Evolutionary conservation across 257 asterid species (phyloP), one percentile per base, ranked within the genome.

Genomic region (Ophiorrhiza pumila): DNA sequence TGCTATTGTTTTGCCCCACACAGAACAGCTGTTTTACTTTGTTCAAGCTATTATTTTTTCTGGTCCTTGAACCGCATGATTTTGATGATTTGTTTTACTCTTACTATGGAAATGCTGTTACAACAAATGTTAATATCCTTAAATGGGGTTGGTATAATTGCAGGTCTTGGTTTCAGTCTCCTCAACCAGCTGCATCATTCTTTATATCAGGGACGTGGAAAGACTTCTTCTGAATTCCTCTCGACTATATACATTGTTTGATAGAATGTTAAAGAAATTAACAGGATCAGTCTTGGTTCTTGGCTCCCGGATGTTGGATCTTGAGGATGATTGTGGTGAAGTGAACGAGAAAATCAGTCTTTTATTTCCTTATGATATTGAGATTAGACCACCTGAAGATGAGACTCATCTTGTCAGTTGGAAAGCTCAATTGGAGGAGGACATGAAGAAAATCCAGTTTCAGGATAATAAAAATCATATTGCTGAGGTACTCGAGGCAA

Each of bases 381-480:
- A 87, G 63, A 87, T 95, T 70, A 87, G 90, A 57, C 89, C 96
- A 5, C 99, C 99, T 12, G 93, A 90, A 79, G 97, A 95, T 65
- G 99, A 90, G 76, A 77, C 79, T 71, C 88, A 81, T 83, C 95
- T 89, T 46, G 74, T 73, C 42, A 85, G 81, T 84, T 95, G 99
- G 99, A 90, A 92, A 84, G 85, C 88, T 67, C 98, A 92, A 73
- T 80, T 95, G 76, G 99, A 90, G 74, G 96, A 89, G 78, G 97
- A 92, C 66, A 90, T 89, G 89, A 89, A 82, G 78, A 86, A 73
- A 89, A 88, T 92, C 43, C 95, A 89, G 75, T 65, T 83, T 74
- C 97, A 89, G 82, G 98, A 92, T 69, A 95, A 87, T 84, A 95
- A 84, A 81, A 95, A 90, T 74, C 97, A 92, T 77, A 92, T 95